A percentile compares a stretch with the other conserved stretches of the same genome.
Evolutionary conservation across 805 yeast species (phyloP).

Genomic region (Ogataea nitratoaversa): DNA sequence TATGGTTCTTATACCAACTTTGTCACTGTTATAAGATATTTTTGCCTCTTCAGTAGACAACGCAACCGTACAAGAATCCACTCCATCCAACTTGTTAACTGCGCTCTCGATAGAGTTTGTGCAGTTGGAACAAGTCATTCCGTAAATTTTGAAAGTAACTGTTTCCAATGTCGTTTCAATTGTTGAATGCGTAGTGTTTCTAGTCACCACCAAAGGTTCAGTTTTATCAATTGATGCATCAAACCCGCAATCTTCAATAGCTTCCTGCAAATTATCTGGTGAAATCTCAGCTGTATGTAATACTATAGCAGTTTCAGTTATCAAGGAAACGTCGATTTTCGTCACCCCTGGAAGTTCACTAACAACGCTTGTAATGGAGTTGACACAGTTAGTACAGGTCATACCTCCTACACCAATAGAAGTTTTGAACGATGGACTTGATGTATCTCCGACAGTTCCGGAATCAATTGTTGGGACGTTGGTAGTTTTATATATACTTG

Average conservation of each 20-base stretch:
- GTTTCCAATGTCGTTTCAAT: conserved; percentile 6
- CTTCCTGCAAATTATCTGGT: conserved; percentile 37
- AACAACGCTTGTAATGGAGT: conserved; percentile 56
- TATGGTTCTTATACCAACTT: conserved; percentile 61
- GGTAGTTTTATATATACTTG: conserved; percentile 40
- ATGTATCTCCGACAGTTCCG: conserved; percentile 3
- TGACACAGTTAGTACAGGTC: conserved; percentile 83
- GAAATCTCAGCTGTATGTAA: conserved; percentile 35
- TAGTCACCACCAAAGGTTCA: conserved; percentile 4
- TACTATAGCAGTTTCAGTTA: conserved; percentile 67
- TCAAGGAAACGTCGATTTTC: conserved; percentile 57
- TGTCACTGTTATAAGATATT: conserved; percentile 46
- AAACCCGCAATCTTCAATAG: conserved; percentile 46
- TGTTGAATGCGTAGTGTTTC: background rate
- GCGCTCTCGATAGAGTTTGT: conserved; percentile 45
- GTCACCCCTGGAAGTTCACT: conserved; percentile 46
- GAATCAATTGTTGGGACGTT: background rate
- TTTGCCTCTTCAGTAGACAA: conserved; percentile 51
- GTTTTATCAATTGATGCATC: conserved; percentile 43
- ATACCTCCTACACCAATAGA: conserved; percentile 51
- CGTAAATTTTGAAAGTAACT: conserved; percentile 39
- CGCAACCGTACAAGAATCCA: conserved; percentile 45
- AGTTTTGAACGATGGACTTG: conserved; percentile 4
- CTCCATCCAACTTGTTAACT: conserved; percentile 43
- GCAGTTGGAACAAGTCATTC: conserved; percentile 62